phyloP scores from a whole-genome alignment of 2,329 filamentous ascomycete species.

The Trichoderma lentiforme region DNA sequence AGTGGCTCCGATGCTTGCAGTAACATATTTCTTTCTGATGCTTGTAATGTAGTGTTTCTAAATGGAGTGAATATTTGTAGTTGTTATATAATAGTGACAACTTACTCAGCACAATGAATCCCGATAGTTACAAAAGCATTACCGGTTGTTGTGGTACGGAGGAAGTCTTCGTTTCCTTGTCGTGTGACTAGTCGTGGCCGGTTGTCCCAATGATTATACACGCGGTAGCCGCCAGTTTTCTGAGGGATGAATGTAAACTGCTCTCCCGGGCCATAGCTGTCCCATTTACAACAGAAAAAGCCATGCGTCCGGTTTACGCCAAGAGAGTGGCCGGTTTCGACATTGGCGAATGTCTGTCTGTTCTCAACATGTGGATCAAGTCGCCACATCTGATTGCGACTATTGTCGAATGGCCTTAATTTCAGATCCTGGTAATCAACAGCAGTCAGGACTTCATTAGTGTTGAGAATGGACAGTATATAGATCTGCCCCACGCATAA shows the following conservation, averaged over 20 bases:
- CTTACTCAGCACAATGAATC: not conserved
- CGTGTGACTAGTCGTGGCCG: not conserved
- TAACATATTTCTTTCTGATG: no score
- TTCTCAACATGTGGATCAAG: not conserved
- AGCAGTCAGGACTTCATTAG: not conserved
- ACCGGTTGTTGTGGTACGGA: not conserved
- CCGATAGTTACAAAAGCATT: not conserved
- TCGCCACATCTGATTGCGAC: not conserved
- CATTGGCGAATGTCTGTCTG: not conserved
- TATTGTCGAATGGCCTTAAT: not conserved
- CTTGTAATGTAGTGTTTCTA: no score
- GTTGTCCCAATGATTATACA: not conserved
- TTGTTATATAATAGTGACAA: not conserved
- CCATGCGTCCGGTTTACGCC: not conserved
- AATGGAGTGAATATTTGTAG: no score
- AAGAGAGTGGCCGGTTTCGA: not conserved
- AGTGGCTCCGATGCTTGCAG: no score
- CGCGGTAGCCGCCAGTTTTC: not conserved
- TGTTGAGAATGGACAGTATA: not conserved
- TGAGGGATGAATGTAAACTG: not conserved
- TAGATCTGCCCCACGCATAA: not conserved
- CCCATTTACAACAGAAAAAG: not conserved
- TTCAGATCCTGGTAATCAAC: not conserved
- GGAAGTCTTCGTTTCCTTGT: not conserved
- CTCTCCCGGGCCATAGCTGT: not conserved